Percentiles rank a stretch among this genome's conserved stretches.
Evolutionary conservation across 768 basidiomycete genomes (phyloP).

Genomic region (Rhodotorula diobovata): DNA sequence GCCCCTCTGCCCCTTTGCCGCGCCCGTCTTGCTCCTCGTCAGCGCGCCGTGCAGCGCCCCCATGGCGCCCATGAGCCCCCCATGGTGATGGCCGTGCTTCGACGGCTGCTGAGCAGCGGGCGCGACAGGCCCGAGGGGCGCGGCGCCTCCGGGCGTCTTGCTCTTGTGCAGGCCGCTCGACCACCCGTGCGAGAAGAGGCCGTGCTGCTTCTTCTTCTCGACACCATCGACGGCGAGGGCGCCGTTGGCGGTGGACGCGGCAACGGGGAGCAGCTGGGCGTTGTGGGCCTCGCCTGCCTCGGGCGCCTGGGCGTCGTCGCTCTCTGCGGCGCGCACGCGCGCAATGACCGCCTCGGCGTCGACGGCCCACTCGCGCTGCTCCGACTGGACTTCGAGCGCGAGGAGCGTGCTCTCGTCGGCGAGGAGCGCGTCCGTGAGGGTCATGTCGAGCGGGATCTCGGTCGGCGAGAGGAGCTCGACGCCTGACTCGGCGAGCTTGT

Average conservation of each 20-base stretch:
- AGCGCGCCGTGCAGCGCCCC: constrained; percentile 3
- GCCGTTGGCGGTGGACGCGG: constrained; percentile 50
- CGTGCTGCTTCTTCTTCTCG: constrained; percentile 1
- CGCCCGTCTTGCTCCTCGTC: constrained; percentile 26
- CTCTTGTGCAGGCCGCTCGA: constrained; percentile 12
- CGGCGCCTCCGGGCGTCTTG: constrained; percentile 2
- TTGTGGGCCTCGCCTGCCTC: neutral
- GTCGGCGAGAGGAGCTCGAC: constrained; percentile 25
- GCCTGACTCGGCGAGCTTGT: constrained; percentile 24
- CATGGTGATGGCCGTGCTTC: neutral
- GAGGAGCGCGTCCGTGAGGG: constrained; percentile 31
- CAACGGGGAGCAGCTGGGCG: constrained; percentile 48
- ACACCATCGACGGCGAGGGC: neutral
- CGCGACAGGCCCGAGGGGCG: neutral
- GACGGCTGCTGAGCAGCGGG: neutral
- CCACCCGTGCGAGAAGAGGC: constrained; percentile 14
- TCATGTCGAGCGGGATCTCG: neutral
- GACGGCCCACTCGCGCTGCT: constrained; percentile 33
- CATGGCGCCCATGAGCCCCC: constrained; percentile 10
- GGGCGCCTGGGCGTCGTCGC: neutral
- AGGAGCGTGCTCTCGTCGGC: constrained; percentile 18
- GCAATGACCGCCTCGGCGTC: constrained; percentile 15
- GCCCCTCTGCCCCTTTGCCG: constrained; percentile 14
- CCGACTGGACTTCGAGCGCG: constrained; percentile 32
- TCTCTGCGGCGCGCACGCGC: constrained; percentile 43